Base-by-base conservation (phyloP, 2,329 filamentous ascomycete species). In the Pleomassaria siparia region DNA sequence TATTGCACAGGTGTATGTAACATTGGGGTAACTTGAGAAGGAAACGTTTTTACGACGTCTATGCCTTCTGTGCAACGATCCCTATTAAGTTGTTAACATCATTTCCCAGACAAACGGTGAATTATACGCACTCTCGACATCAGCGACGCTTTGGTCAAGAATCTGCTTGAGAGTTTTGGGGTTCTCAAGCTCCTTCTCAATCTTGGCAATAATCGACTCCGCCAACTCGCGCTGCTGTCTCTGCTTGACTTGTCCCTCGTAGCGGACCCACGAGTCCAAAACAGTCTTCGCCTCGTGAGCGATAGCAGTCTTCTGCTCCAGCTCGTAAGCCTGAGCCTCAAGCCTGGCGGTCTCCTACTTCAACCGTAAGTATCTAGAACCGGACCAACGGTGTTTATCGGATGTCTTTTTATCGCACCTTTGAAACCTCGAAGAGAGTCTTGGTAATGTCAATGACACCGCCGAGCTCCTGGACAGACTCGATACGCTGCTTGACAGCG, bases 181-280 rank as follows among this genome's bases (percentile, higher is more conserved):
- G 83, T 88, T 96, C 83, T 96, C 89, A 50, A 99, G 85, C 83
- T 97, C 92, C 85, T 97, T 97, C 77, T 89, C 87, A 72, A 97
- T 94, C 85, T 96, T 99, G 81, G 88, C 85, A 69, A 99, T 97
- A 76, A 99, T 81, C 74, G 79, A 84, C 72, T 95, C 86, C 58
- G 94, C 90, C 60, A 99, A 85, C 83, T 99, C 94, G 77, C 83
- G 87, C 84, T 99, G 94, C 82, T 99, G 91, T 74, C 94, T 88
- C 81, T 92, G 88, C 88, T 97, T 99, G 71, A 99, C 91, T 82
- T 97, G 94, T 66, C 88, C 80, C 81, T 99, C 94, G 77, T 99
- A 99, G 73, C 94, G 88, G 58, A 97, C 91, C 95, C 94, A 99
- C 49, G 91, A 96, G 75, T 99, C 94, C 59, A 99, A 86, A 50